Base-by-base conservation (phyloP, 352 stramenopile species). In the Globisporangium mamillatum region DNA sequence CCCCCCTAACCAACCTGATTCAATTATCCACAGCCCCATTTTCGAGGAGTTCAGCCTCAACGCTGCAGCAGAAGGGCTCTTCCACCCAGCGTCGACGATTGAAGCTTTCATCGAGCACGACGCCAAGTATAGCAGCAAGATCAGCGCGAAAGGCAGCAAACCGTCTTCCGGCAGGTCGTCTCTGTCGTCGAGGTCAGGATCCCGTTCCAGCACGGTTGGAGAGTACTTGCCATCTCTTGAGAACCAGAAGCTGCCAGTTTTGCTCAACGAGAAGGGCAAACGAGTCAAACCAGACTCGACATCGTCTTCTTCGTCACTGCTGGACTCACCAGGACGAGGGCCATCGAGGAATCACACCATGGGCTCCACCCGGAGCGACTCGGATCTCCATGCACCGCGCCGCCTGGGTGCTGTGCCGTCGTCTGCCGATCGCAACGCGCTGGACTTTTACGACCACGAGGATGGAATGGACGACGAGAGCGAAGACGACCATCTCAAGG, bases 101-200 rank as follows among this genome's bases (percentile, higher is more conserved):
- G 81, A 90, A 48, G 87, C 87, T 12, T 94, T 94, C 59, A 78
- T 84, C 9, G 85, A 92, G 66, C 82, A 93, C 64, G 84, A 93
- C 63, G 78, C 78, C n/a, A 89, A 89, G 67, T 93, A 89, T 65
- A 69, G 57, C 22, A 32, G 1, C 50, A 27, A 57, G 6, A 60
- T 53, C 32, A 44, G 48, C 7, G 66, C 25, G 29, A 63, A 59
- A 27, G 14, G 32, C n/a, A 73, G 34, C 55, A 65, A 61, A 8
- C 66, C 60, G 0, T 52, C 57, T n/a, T 75, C 70, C 18, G 57
- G 70, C 18, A 52, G 66, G 1, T 73, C 70, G 14, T 69, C 70
- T 2, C 53, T 69, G 24, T 70, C 67, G 4, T 74, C 61, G 32
- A 60, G 66, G 9, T 71, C 66, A 1, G 67, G 61, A 14, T 71